Base-by-base conservation (phyloP, 2,329 filamentous ascomycete species). In the Simplicillium aogashimaense region DNA sequence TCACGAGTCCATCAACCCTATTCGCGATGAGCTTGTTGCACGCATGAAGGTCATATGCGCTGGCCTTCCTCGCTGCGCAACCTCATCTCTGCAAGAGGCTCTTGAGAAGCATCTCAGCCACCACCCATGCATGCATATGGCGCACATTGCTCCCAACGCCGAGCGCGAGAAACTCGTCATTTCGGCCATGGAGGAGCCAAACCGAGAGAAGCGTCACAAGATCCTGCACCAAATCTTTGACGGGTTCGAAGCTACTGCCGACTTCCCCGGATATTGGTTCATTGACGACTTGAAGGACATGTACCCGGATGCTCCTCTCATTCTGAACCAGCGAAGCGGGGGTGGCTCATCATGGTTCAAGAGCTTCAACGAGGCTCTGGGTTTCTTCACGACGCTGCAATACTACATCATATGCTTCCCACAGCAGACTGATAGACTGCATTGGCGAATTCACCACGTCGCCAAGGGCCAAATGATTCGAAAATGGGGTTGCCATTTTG, bases 251-350 rank as follows among this genome's bases (percentile, higher is more conserved):
- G 51, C 53, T 8, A 46, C 51, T 1, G 46, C 50, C 31, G 47
- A 63, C 37, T 51, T 61, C 11, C 59, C 60, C 0, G 54, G 49
- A 1, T 47, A 55, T 4, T 48, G 49, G 32, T 63, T 64, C 43
- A 45, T 53, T 0, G 52, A 56, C 9, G 60, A 63, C 31, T 43
- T 64, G 29, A 61, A 63, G 56, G 61, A 64, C 25, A 55, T 60
- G 47, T 64, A 59, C 7, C 59, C 59, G 0, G 54, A 61, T 3
- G 56, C 56, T 1, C 45, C 48, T 2, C 37, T 64, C 4, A 45
- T 64, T 0, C 41, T 64, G 2, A 64, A 64, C 12, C 47, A 50
- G 13, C 54, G 57, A 10, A 44, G 49, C 1, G 47, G 50, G 17
- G 46, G 49, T 10, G 42, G 44, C 6, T 40, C 45, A 1, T 31